Base-by-base conservation (phyloP, 2,329 filamentous ascomycete species). In the Emmonsia crescens region DNA sequence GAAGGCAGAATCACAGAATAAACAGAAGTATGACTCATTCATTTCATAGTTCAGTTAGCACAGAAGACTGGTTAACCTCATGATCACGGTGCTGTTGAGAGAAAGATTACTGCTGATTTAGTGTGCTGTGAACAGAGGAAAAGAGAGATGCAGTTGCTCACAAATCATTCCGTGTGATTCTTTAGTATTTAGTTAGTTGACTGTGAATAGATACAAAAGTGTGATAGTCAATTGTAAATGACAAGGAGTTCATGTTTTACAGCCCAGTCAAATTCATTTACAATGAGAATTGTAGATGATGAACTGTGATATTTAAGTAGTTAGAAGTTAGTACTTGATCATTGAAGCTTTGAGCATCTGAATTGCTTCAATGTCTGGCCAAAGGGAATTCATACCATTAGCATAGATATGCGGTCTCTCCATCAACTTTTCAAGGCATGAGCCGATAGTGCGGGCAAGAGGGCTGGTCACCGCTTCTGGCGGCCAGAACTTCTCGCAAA, bases 21-120 rank as follows among this genome's bases (percentile, higher is more conserved):
- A n/a, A n/a, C n/a, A n/a, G n/a, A n/a, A n/a, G n/a, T n/a, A n/a
- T n/a, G n/a, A n/a, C n/a, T n/a, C n/a, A n/a, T n/a, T n/a, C n/a
- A n/a, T n/a, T n/a, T n/a, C n/a, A n/a, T n/a, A 36, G 72, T 82
- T 0, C 89, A 89, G 42, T 16, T 10, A 5, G 42, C n/a, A 10
- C 21, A 5, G 42, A 46, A 46, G 42, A 46, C 19, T 46, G 16
- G 10, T 27, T 12, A 48, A 48, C 44, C 44, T n/a, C 44, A n/a
- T n/a, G 44, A 48, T 24, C 24, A 12, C n/a, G 6, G 2, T 27
- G 6, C 12, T 12, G 5, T 9, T 12, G 21, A 12, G 44, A n/a
- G 44, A n/a, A 14, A 48, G 21, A 48, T 27, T 24, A 12, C 44
- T 48, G n/a, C n/a, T 48, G 19, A 48, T 48, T 48, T n/a, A n/a